Percentiles rank a stretch among this genome's conserved stretches.
phyloP scores from a whole-genome alignment of 306 rosid species.

The Prunus persica region DNA sequence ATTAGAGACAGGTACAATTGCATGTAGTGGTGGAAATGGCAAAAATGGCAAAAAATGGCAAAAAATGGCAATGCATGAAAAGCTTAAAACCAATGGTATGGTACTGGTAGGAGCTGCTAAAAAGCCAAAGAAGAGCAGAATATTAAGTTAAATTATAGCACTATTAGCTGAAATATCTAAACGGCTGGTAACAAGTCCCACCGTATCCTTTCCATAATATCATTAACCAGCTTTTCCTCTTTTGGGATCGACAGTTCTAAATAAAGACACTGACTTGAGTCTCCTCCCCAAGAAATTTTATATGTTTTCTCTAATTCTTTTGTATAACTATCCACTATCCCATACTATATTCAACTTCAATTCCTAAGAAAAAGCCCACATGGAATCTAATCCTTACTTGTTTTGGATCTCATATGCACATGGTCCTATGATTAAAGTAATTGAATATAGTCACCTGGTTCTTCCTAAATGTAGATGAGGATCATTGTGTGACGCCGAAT shows the following conservation, averaged over 20 bases:
- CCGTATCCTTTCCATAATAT: slow-evolving; percentile 10
- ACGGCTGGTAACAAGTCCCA: slow-evolving; percentile 13
- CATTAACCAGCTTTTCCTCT: slow-evolving; percentile 7
- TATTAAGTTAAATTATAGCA: too few relatives aligned
- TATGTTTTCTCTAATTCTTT: slow-evolving; percentile 4
- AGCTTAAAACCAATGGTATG: too few relatives aligned
- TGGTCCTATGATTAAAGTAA: slow-evolving; percentile 35
- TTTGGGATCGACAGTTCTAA: slow-evolving; percentile 20
- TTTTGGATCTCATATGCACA: slow-evolving; percentile 46
- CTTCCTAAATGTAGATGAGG: slow-evolving; percentile 10
- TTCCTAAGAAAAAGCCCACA: slow-evolving; percentile 34
- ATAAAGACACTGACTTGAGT: slow-evolving; percentile 12
- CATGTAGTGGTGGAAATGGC: too few relatives aligned
- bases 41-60: too few relatives aligned
- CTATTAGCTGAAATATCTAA: too few relatives aligned
- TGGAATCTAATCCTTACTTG: slow-evolving; percentile 52
- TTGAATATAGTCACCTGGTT: slow-evolving; percentile 15
- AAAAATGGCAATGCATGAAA: too few relatives aligned
- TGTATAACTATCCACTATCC: slow-evolving; percentile 5
- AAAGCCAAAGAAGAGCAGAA: neutral
- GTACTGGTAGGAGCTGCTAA: too few relatives aligned
- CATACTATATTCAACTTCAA: slow-evolving; percentile 19
- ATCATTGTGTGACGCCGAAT: slow-evolving; percentile 20
- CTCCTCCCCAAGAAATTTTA: slow-evolving; percentile 21
- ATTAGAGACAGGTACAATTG: too few relatives aligned